Conservation (phyloP, 179 eudicot species). For the Drosera spatulata region DNA sequence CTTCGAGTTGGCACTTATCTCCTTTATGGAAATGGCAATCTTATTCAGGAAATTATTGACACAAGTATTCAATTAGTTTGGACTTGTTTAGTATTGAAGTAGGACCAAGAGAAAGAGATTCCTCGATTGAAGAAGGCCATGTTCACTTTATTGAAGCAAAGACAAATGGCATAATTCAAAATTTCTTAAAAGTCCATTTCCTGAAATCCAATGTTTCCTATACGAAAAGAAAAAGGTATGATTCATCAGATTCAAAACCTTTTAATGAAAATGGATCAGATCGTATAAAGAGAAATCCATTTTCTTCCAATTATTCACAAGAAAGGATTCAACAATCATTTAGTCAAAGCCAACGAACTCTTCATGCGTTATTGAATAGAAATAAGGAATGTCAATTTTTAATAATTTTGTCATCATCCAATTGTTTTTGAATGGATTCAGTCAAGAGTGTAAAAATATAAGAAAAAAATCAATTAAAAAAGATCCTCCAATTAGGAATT, state of each 20-base stretch:
- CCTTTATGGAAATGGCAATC: neutral
- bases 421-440: no score
- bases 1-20: neutral
- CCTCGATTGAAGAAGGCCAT: neutral
- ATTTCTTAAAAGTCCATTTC: neutral
- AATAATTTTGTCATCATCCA: no score
- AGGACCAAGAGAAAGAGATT: neutral
- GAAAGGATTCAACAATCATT: slow-evolving; percentile 3
- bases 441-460: no score
- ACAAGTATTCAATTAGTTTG: slow-evolving; percentile 2
- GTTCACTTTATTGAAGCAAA: neutral
- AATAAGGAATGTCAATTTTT: neutral
- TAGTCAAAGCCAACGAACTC: slow-evolving; percentile 1
- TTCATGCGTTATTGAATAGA: neutral
- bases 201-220: neutral
- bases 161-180: neutral
- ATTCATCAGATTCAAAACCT: neutral
- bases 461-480: no score
- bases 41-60: neutral
- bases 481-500: no score
- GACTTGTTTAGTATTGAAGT: slow-evolving; percentile 2
- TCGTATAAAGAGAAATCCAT: neutral
- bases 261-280: neutral
- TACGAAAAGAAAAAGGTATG: slow-evolving; percentile 2
- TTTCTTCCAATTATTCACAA: slow-evolving; percentile 3